Percentiles rank a stretch among this genome's conserved stretches.
These are phyloP conservation scores for Corchorus olitorius DNA, from an alignment of 345 rosid species.

Conservation along the genomic window DNA sequence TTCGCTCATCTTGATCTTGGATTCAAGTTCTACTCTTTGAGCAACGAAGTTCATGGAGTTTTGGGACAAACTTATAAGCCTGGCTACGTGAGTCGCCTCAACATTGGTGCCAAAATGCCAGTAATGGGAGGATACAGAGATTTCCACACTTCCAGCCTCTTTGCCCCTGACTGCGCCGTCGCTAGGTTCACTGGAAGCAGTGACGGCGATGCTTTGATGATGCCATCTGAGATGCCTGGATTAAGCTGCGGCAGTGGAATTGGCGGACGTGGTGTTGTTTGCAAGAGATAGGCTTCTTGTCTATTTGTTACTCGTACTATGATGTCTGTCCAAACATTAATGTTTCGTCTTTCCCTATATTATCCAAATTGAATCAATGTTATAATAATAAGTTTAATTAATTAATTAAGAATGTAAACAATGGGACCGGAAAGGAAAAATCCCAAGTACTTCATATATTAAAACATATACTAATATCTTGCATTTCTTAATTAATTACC, in stretches of 20 bases:
- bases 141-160: slow-evolving; percentile 50
- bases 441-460: no score
- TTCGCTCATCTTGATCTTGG: slow-evolving; percentile 69
- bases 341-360: no score
- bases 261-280: slow-evolving; percentile 52
- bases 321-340: no score
- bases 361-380: no score
- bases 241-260: slow-evolving; percentile 49
- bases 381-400: no score
- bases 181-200: slow-evolving; percentile 35
- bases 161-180: slow-evolving; percentile 48
- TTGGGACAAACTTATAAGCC: slow-evolving; percentile 61
- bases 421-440: no score
- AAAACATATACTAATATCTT: no score
- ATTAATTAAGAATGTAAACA: no score
- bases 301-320: neutral
- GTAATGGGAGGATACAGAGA: slow-evolving; percentile 62
- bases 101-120: slow-evolving; percentile 63
- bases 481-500: no score
- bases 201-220: neutral
- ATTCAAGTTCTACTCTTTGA: slow-evolving; percentile 56
- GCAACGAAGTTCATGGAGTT: slow-evolving; percentile 54
- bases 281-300: slow-evolving; percentile 41
- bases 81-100: slow-evolving; percentile 51
- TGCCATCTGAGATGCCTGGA: slow-evolving; percentile 36